Base-by-base conservation (phyloP, 1,284 basidiomycete species). In the Naganishia sp. region DNA sequence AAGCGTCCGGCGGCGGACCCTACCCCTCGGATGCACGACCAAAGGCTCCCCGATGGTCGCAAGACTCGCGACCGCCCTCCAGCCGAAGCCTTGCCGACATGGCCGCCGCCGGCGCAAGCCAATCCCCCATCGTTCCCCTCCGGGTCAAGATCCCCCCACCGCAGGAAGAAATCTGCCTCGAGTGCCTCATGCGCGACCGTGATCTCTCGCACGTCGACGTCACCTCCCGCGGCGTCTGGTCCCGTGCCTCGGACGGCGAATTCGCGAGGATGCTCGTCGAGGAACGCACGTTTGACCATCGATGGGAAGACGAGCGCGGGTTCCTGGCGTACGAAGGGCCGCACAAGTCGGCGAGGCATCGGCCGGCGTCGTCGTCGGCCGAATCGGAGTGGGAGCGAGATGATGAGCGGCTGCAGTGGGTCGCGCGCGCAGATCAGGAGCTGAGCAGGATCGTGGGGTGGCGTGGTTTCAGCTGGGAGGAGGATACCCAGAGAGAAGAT, bases 141-240 rank as follows among this genome's bases (percentile, higher is more conserved):
- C 47, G 64, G 10, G 53, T 69, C 61, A 70, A 69, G 32, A 41
- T 66, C 21, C 67, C 68, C 17, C 71, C 67, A 18, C 73, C 73
- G 9, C 76, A 75, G 57, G 81, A 81, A 55, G 94, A 97, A 77
- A 83, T 98, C 50, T 99, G 95, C 74, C 84, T 98, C 55, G 95
- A 99, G 81, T 99, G 95, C 78, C 92, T 96, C 74, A 99, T 99
- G 95, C 88, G 95, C 50, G 95, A 99, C 81, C 88, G 95, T 75
- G 95, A 99, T 76, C 93, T 99, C 90, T 92, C 90, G 42, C 95
- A 97, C 78, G 92, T 99, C 32, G 85, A 90, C 75, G 95, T 97
- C 25, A 85, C 88, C 2, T 87, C 88, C 35, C 86, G 88, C 5
- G 92, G 92, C 0, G 84, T 90, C 17, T 99, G 95, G 95, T 92